Evolutionary conservation across 257 asterid genomes (phyloP).

Genomic region (Nicotiana knightiana): DNA sequence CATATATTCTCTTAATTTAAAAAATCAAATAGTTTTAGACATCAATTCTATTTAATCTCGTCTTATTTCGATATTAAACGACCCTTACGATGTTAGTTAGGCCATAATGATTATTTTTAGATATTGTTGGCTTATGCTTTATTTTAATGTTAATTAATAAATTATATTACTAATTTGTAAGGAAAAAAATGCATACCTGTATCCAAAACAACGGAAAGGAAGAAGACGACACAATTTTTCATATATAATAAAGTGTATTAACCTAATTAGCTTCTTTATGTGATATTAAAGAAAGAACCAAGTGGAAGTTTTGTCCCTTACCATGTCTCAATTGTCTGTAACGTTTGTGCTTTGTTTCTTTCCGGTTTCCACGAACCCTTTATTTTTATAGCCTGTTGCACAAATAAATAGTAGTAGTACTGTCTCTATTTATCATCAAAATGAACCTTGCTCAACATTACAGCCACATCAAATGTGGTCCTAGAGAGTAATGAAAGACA

Average conservation of each 20-base stretch:
- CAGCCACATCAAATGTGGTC: constrained; percentile 21
- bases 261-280: not conserved
- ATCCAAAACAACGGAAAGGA: not conserved
- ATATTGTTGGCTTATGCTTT: not conserved
- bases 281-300: not conserved
- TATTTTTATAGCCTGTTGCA: too few species aligned
- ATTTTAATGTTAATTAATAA: not conserved
- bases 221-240: too few species aligned
- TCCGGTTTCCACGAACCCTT: not conserved
- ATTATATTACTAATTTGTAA: not conserved
- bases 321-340: not conserved
- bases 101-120: not conserved
- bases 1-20: too few species aligned
- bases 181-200: not conserved
- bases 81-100: not conserved
- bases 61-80: not conserved
- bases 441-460: constrained; percentile 21
- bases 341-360: not conserved
- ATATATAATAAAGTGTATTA: not conserved
- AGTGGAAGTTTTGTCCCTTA: not conserved
- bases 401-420: too few species aligned
- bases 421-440: not conserved
- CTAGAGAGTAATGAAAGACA: constrained; percentile 21
- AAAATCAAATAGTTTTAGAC: too few species aligned
- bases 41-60: not conserved